These are phyloP conservation scores for Saposhnikovia divaricata DNA, from an alignment of 129 eudicot species.

Conservation along the genomic window DNA sequence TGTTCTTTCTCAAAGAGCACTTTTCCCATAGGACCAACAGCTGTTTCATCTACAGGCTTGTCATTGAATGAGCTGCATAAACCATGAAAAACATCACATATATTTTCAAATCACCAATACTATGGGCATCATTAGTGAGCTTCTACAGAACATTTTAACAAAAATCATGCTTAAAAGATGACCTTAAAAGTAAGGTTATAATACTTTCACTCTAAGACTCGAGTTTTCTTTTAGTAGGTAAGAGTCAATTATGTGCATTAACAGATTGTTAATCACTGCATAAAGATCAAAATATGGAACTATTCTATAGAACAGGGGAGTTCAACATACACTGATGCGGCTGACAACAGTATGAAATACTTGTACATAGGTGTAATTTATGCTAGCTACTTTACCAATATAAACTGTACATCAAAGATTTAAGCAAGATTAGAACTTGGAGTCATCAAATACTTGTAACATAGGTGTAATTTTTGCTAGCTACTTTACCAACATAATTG, in stretches of 20 bases:
- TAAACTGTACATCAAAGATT: too few relatives aligned
- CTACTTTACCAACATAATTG: too few relatives aligned
- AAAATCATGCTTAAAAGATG: background rate
- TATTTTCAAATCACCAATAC: background rate
- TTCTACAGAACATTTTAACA: background rate
- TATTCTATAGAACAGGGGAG: background rate
- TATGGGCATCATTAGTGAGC: background rate
- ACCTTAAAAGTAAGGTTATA: background rate
- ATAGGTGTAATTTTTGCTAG: background rate
- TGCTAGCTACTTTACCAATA: background rate
- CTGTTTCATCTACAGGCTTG: slow-evolving; percentile 63
- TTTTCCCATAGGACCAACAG: slow-evolving; percentile 60
- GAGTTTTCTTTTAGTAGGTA: background rate
- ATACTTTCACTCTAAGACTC: background rate
- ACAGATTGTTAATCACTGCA: background rate
- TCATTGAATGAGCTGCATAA: slow-evolving; percentile 78
- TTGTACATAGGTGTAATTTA: background rate
- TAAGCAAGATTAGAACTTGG: too few relatives aligned
- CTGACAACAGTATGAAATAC: background rate
- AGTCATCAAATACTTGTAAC: background rate
- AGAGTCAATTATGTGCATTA: background rate
- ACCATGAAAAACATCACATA: slow-evolving; percentile 6
- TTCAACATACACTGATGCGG: background rate
- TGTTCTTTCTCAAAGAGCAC: slow-evolving; percentile 91
- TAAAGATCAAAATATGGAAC: background rate